Evolutionary conservation across 2,329 filamentous ascomycete species (phyloP), one percentile per base, ranked within the genome.

Genomic region (Botryotinia globosa): DNA sequence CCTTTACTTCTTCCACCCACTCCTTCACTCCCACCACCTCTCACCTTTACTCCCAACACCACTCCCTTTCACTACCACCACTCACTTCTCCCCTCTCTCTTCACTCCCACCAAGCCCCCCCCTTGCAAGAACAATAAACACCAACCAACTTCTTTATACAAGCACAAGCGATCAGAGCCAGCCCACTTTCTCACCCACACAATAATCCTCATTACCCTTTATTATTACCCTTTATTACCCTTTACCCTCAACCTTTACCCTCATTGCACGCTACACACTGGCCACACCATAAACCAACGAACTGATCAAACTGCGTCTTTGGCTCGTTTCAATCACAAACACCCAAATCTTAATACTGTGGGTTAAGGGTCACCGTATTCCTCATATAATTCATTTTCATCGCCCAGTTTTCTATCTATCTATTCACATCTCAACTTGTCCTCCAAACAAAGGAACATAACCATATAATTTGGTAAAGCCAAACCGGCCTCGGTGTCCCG

Each of bases 401-500:
- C 77, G 67, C 79, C 78, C 76, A 78, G 69, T 69, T 61, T 71
- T 73, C 64, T 39, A 61, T 68, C 73, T 72, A 45, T 29, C 42
- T 63, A 16, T 73, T 72, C 66, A 74, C 69, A 61, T 74, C 74
- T 74, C 72, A 65, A 64, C 67, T 70, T 70, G 65, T 74, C 64
- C 64, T 37, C 59, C 69, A 76, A 74, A 73, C 65, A 74, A 74
- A 76, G 73, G 65, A 74, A 73, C 74, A 72, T n/a, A 68, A 65
- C 58, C 73, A 74, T 76, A 74, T 74, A 77, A 79, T 76, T 78
- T 80, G 79, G 78, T 79, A 75, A 67, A 67, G 77, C 77, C 76
- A 73, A 77, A 75, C 77, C 77, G 74, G 74, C 74, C 69, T 77
- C 75, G 79, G 78, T 79, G 78, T 77, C 78, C 77, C 75, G 79